A percentile compares a stretch with the other conserved stretches of the same genome.
phyloP scores from a whole-genome alignment of 2,329 filamentous ascomycete species.

The Phialophora macrospora region DNA sequence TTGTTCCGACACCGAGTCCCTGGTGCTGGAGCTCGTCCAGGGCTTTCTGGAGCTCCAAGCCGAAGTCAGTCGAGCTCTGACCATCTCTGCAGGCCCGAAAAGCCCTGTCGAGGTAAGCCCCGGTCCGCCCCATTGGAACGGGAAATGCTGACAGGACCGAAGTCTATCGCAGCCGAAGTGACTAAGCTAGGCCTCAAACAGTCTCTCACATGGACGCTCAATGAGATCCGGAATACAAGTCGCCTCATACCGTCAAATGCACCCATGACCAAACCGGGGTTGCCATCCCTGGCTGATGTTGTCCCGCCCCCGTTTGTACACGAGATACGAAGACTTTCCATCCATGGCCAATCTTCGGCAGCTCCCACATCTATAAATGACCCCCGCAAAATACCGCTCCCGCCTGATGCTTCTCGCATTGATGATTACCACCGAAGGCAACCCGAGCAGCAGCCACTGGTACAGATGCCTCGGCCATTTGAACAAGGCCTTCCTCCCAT shows the following conservation, averaged over 20 bases:
- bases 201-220: conserved; percentile 33
- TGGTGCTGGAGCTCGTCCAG: conserved; percentile 33
- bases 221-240: conserved; percentile 30
- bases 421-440: conserved; percentile 27
- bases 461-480: conserved; percentile 27
- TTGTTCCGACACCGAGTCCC: conserved; percentile 31
- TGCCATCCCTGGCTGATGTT: conserved; percentile 32
- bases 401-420: conserved; percentile 27
- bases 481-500: conserved; percentile 41
- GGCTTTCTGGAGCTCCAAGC: conserved; percentile 34
- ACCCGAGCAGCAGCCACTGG: conserved; percentile 24
- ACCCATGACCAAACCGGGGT: conserved; percentile 25
- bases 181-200: conserved; percentile 36
- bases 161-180: conserved; percentile 27
- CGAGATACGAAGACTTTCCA: conserved; percentile 27
- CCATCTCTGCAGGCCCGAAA: conserved; percentile 20
- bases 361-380: conserved; percentile 30
- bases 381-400: conserved; percentile 23
- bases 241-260: conserved; percentile 29
- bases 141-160: conserved; percentile 27
- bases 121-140: conserved; percentile 14
- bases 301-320: conserved; percentile 26
- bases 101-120: conserved; percentile 29
- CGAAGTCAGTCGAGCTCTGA: conserved; percentile 32
- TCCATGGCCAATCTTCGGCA: conserved; percentile 21